These are phyloP conservation scores for Fusarium tricinctum DNA, from an alignment of 2,329 filamentous ascomycete genomes.

Conservation along the genomic window DNA sequence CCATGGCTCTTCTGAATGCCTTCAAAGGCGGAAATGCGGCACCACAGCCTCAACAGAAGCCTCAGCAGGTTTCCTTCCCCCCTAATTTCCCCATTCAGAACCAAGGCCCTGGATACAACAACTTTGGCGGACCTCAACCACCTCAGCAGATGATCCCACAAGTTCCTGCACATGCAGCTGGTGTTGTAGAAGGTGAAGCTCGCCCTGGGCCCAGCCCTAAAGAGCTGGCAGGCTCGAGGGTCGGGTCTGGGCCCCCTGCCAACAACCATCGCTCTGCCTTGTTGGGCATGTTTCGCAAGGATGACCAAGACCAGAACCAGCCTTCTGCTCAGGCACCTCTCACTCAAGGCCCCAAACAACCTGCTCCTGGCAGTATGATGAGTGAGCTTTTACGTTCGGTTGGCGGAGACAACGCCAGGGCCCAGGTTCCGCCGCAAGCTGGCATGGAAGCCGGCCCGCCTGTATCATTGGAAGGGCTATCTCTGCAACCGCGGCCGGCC, in stretches of 20 bases:
- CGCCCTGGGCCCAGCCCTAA: conserved; percentile 48
- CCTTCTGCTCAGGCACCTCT: conserved; percentile 24
- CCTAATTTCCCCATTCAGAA: conserved; percentile 24
- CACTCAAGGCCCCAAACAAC: conserved; percentile 11
- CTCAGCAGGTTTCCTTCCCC: conserved; percentile 27
- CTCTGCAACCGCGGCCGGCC: conserved; percentile 32
- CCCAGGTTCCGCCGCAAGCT: conserved; percentile 32
- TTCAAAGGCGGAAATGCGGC: conserved; percentile 55
- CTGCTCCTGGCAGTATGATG: conserved; percentile 38
- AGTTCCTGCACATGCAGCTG: conserved; percentile 20
- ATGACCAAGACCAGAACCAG: conserved; percentile 34
- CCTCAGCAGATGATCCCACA: conserved; percentile 22
- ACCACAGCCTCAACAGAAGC: conserved; percentile 43
- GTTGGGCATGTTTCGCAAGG: conserved; percentile 68
- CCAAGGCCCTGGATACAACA: conserved; percentile 31
- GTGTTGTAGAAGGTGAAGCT: conserved; percentile 10
- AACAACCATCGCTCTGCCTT: conserved; percentile 63
- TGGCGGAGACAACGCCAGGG: conserved; percentile 20
- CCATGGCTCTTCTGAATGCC: conserved; percentile 60
- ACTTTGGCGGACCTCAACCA: conserved; percentile 23
- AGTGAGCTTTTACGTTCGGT: conserved; percentile 41
- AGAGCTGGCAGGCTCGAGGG: conserved; percentile 49
- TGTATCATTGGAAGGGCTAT: conserved; percentile 43
- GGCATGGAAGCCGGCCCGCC: conserved; percentile 32
- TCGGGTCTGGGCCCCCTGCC: conserved; percentile 37